These are phyloP conservation scores for Penicillium taxi DNA, from an alignment of 495 filamentous ascomycete species.

Conservation along the genomic window DNA sequence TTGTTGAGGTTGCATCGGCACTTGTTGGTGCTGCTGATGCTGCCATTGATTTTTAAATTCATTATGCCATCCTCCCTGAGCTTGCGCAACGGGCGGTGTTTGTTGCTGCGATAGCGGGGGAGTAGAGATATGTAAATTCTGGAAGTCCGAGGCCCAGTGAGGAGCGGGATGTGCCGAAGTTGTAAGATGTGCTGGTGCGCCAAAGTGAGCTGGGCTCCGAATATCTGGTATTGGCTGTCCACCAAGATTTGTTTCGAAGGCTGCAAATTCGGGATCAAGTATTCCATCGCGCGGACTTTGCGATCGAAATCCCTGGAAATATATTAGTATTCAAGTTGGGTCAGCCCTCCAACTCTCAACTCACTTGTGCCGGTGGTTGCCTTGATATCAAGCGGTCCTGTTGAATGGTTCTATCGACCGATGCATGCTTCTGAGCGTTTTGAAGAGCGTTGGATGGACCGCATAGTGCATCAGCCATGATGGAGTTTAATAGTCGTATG, in stretches of 20 bases:
- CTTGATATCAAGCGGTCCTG: constrained; percentile 64
- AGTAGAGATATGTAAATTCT: constrained; percentile 38
- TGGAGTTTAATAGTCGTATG: no score
- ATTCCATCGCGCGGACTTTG: constrained; percentile 45
- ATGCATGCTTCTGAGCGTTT: constrained; percentile 72
- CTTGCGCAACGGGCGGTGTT: constrained; percentile 21
- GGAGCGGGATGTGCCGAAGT: constrained; percentile 15
- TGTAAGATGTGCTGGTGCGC: constrained; percentile 7
- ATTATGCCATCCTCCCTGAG: constrained; percentile 44
- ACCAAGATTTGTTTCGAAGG: constrained; percentile 53
- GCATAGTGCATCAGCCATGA: constrained; percentile 77
- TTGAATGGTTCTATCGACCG: constrained; percentile 70
- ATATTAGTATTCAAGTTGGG: constrained; percentile 12
- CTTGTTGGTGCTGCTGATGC: constrained; percentile 25
- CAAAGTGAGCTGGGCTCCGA: constrained; percentile 7
- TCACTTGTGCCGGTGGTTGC: constrained; percentile 49
- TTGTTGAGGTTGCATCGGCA: constrained; percentile 15
- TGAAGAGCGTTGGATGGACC: constrained; percentile 86
- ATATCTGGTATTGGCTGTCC: constrained; percentile 21
- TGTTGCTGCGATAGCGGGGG: constrained; percentile 30
- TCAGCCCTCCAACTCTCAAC: neutral
- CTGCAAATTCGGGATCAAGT: constrained; percentile 61
- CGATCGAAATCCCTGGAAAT: constrained; percentile 54
- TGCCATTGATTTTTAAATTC: constrained; percentile 47
- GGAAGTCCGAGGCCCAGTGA: constrained; percentile 45